A percentile compares a stretch with the other conserved stretches of the same genome.
Evolutionary conservation across 1,284 basidiomycete species (phyloP).

Genomic region (Fomitopsis schrenkii): DNA sequence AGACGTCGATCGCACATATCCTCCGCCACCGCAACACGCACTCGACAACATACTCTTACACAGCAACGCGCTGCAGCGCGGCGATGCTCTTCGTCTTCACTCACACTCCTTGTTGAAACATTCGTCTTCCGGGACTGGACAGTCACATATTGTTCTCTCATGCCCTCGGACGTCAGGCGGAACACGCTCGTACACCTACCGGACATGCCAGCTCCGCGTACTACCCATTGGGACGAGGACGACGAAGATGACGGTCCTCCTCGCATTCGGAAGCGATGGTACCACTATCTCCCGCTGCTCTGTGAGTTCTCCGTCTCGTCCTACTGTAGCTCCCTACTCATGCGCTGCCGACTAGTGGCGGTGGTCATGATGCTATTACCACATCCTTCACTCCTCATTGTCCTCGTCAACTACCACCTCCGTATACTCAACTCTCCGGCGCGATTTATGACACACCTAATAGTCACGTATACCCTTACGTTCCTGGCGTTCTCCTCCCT

Average conservation of each 20-base stretch:
- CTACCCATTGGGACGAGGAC: slow-evolving; percentile 19
- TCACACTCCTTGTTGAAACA: not conserved
- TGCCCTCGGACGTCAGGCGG: not conserved
- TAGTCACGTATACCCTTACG: slow-evolving; percentile 55
- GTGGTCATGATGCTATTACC: slow-evolving; percentile 60
- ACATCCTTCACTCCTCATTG: slow-evolving; percentile 65
- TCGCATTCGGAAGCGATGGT: slow-evolving; percentile 3
- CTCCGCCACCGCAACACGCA: too few species aligned
- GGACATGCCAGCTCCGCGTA: slow-evolving; percentile 1
- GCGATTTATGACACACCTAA: slow-evolving; percentile 49
- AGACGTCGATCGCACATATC: not conserved
- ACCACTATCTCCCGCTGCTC: slow-evolving; percentile 4
- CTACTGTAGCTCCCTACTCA: not conserved
- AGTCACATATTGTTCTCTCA: not conserved
- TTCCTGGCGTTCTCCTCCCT: slow-evolving; percentile 69
- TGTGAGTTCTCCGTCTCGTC: not conserved
- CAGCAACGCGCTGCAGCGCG: not conserved
- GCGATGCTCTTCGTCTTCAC: not conserved
- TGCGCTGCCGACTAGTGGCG: slow-evolving; percentile 36
- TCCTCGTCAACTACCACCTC: slow-evolving; percentile 65
- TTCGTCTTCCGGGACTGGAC: not conserved
- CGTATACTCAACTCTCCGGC: slow-evolving; percentile 43
- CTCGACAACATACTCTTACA: not conserved
- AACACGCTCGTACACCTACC: not conserved
- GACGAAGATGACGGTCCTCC: slow-evolving; percentile 3